Conservation (phyloP, 2,329 filamentous ascomycete species). For the Capronia coronata region DNA sequence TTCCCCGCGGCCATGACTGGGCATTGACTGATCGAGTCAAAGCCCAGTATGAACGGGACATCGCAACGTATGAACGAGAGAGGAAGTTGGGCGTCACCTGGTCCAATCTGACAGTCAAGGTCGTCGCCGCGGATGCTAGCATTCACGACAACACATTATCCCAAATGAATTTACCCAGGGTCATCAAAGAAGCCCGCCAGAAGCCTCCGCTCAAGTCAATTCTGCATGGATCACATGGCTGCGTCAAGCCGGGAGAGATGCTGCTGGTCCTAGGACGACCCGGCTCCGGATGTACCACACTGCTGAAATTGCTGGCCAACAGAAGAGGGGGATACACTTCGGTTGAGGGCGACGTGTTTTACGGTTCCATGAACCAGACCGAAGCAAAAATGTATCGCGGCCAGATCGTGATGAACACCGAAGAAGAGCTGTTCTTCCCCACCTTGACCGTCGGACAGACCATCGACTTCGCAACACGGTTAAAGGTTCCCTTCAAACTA, state of each 20-base stretch:
- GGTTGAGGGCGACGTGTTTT: constrained; percentile 54
- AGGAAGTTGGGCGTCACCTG: constrained; percentile 58
- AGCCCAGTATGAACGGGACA: not conserved
- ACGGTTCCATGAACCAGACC: constrained; percentile 42
- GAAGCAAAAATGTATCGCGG: constrained; percentile 45
- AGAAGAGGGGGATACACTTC: constrained; percentile 52
- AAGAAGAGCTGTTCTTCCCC: constrained; percentile 49
- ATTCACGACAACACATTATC: constrained; percentile 60
- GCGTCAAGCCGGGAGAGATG: constrained; percentile 67
- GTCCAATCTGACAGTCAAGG: constrained; percentile 58
- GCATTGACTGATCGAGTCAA: constrained; percentile 5
- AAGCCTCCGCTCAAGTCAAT: constrained; percentile 54
- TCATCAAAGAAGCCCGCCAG: constrained; percentile 37
- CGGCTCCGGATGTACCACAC: constrained; percentile 62
- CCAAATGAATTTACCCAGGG: constrained; percentile 50
- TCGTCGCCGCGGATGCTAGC: constrained; percentile 54
- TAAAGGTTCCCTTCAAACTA: constrained; percentile 49
- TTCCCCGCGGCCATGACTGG: constrained; percentile 1
- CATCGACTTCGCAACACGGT: constrained; percentile 50
- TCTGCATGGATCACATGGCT: constrained; percentile 58
- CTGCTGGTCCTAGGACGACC: constrained; percentile 62
- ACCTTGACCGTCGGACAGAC: constrained; percentile 48
- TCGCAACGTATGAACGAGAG: constrained; percentile 30
- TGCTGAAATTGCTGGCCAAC: constrained; percentile 64
- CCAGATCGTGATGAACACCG: constrained; percentile 53